phyloP scores from a whole-genome alignment of 306 rosid genomes.

The Medicago arabica region DNA sequence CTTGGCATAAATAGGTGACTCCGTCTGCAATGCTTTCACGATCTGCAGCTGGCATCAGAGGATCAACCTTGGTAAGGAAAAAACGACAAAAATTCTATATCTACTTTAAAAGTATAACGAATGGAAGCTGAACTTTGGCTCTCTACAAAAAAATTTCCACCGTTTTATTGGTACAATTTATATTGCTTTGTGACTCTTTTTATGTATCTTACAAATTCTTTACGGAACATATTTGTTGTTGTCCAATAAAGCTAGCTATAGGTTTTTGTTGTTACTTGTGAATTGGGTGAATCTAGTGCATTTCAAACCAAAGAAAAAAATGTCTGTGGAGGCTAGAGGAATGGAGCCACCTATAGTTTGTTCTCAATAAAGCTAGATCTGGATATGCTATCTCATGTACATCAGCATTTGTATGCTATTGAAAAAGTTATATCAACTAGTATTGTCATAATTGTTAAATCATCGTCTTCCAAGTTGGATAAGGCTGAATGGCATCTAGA shows the following conservation, averaged over 20 bases:
- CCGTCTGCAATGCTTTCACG: conserved; percentile 94
- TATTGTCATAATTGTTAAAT: conserved; percentile 21
- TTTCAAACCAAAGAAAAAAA: conserved; percentile 24
- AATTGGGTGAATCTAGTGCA: conserved; percentile 41
- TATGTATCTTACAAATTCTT: too few species aligned
- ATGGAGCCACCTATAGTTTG: conserved; percentile 22
- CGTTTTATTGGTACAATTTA: conserved; percentile 9
- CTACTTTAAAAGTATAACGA: conserved; percentile 21
- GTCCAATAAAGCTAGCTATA: conserved; percentile 14
- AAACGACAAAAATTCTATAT: not conserved
- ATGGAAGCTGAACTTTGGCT: conserved; percentile 12
- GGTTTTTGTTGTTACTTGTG: conserved; percentile 21
- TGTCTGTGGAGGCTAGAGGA: conserved; percentile 35
- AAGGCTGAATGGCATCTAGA: conserved; percentile 66
- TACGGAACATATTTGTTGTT: conserved; percentile 1
- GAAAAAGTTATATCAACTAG: conserved; percentile 23
- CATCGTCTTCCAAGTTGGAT: conserved; percentile 28
- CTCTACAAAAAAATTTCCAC: not conserved
- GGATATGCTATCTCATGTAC: conserved; percentile 38
- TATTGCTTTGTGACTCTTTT: conserved; percentile 7
- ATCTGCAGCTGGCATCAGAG: conserved; percentile 91
- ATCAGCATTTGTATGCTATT: conserved; percentile 16
- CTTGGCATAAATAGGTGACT: conserved; percentile 73
- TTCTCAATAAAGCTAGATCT: conserved; percentile 28
- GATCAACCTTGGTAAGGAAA: conserved; percentile 82